Conservation (phyloP, 2,329 filamentous ascomycete species). For the Pyrenophora graminea region DNA sequence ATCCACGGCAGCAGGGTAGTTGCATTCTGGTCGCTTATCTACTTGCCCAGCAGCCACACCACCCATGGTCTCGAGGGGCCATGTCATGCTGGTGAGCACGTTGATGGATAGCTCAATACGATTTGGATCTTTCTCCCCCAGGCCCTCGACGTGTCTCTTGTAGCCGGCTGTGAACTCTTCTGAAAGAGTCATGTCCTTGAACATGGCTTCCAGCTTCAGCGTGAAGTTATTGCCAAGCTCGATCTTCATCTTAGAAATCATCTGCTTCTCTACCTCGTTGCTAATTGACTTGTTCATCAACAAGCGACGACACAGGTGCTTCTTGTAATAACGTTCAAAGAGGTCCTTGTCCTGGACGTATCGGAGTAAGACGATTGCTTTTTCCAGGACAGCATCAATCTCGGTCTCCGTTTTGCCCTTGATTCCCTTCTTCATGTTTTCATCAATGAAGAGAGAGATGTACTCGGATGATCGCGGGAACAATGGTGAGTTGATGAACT, state of each 20-base stretch:
- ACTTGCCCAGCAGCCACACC: constrained; percentile 58
- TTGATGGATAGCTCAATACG: constrained; percentile 80
- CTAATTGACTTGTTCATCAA: constrained; percentile 88
- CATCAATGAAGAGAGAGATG: constrained; percentile 94
- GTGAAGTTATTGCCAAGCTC: constrained; percentile 96
- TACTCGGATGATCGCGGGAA: constrained; percentile 86
- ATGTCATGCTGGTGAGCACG: constrained; percentile 90
- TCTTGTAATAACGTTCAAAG: constrained; percentile 98
- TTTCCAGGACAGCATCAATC: constrained; percentile 81
- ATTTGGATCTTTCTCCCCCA: constrained; percentile 60
- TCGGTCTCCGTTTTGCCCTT: constrained; percentile 90
- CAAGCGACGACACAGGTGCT: constrained; percentile 85
- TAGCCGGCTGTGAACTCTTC: constrained; percentile 80
- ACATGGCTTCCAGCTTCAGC: constrained; percentile 92
- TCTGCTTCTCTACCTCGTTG: constrained; percentile 89
- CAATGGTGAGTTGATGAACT: constrained; percentile 79
- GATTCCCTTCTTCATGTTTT: constrained; percentile 91
- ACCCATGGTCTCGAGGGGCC: constrained; percentile 87
- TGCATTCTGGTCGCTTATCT: constrained; percentile 58
- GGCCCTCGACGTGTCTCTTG: constrained; percentile 68
- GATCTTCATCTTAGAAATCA: constrained; percentile 96
- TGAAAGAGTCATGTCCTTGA: constrained; percentile 91
- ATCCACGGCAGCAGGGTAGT: constrained; percentile 75
- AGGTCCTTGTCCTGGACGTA: constrained; percentile 92
- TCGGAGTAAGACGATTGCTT: constrained; percentile 83